Percentiles rank a stretch among this genome's conserved stretches.
These are phyloP conservation scores for Erysimum cheiri DNA, from an alignment of 441 rosid species.

Conservation along the genomic window DNA sequence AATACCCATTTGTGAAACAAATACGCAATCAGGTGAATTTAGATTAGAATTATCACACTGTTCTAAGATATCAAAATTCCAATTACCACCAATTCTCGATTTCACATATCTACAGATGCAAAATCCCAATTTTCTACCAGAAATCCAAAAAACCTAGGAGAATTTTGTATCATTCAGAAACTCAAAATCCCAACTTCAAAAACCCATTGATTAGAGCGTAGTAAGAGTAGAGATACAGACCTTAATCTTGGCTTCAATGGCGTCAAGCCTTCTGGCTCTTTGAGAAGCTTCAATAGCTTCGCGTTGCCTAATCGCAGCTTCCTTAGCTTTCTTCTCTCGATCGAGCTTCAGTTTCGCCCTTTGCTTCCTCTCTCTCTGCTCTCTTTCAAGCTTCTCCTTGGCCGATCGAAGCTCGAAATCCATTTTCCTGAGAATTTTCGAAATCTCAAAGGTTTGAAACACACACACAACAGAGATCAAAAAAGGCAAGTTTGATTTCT, in stretches of 20 bases:
- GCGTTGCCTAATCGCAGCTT: constrained; percentile 71
- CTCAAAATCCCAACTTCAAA: neutral
- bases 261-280: constrained; percentile 82
- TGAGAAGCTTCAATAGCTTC: constrained; percentile 89
- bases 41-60: neutral
- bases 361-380: constrained; percentile 84
- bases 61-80: neutral
- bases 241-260: constrained; percentile 79
- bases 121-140: neutral
- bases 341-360: constrained; percentile 68
- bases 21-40: neutral
- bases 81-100: neutral
- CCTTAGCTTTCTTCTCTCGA: constrained; percentile 75
- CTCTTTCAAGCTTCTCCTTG: constrained; percentile 89
- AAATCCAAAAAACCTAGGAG: constrained; percentile 11
- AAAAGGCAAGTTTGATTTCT: neutral
- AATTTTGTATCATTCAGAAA: neutral
- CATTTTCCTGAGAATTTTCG: constrained; percentile 50
- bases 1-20: neutral
- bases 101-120: neutral
- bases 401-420: constrained; percentile 95
- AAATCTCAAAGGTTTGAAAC: constrained; percentile 5
- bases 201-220: neutral
- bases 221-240: constrained; percentile 35
- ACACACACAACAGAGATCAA: neutral